Base-by-base conservation (phyloP, 1,284 basidiomycete species). In the Trametes versicolor region DNA sequence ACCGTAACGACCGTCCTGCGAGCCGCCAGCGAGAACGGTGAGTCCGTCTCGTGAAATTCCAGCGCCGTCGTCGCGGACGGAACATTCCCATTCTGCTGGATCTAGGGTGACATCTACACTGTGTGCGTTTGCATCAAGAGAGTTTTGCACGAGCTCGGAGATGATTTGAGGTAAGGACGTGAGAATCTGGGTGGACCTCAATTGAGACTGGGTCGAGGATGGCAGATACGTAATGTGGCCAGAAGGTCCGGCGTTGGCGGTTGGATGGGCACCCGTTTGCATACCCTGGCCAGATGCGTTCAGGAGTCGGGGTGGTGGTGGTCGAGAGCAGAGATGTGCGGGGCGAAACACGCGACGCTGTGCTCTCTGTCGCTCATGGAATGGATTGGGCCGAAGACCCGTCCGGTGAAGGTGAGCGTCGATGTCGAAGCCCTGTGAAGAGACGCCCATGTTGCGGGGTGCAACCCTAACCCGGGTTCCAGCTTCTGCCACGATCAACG, bases 131-230 rank as follows among this genome's bases (percentile, higher is more conserved):
- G 91, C 89, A 70, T 94, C 92, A 19, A 93, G 79, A 0, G 93
- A 86, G 75, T 98, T 98, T 74, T 96, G 94, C 19, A 95, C 77
- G 45, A 98, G 86, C 77, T 97, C 94, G 1, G 88, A 89, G 23
- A 96, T 81, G 63, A 96, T 82, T 73, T 91, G 88, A 5, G 92
- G 84, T 23, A 97, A 76, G 7, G 93, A 92, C 0, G 94, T 94
- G 63, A 97, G 80, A 68, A 96, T 90, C 73, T 95, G 87, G 0
- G 92, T 87, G 0, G 95, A 95, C 59, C 96, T 88, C 47, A 98
- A 81, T 73, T 83, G 88, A 36, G 85, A 81, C 63, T 86, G 87
- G 8, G 90, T 92, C 27, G 79, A 76, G 27, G 71, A 72, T 49
- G 86, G 79, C 37, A 92, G 81, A 23, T 47, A 70, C 65, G 25